Conservation (phyloP, 345 rosid species). For the Xanthoceras sorbifolium region DNA sequence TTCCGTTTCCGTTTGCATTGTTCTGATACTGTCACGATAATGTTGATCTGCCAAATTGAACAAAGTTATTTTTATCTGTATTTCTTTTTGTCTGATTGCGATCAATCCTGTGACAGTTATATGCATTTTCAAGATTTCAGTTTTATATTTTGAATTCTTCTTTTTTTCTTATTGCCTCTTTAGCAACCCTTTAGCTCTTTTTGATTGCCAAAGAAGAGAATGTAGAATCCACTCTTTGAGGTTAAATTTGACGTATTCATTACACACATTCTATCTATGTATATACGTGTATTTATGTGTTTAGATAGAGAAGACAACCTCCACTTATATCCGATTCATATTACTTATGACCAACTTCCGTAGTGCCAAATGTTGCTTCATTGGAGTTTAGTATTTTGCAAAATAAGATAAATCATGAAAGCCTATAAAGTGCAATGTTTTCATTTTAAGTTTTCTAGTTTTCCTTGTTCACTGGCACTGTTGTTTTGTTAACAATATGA, state of each 20-base stretch:
- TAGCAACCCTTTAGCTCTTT: not conserved
- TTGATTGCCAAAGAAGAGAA: not conserved
- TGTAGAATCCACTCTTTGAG: not conserved
- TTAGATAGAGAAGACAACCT: too few species aligned
- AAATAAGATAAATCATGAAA: not conserved
- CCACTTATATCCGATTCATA: too few species aligned
- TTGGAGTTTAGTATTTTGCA: not conserved
- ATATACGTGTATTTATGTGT: too few species aligned
- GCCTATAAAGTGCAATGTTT: not conserved
- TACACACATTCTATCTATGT: too few species aligned
- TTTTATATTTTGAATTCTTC: not conserved
- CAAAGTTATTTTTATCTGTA: not conserved
- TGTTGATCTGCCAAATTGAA: too few species aligned
- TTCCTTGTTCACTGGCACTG: not conserved
- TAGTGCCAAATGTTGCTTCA: not conserved
- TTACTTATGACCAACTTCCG: not conserved
- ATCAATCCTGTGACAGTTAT: not conserved
- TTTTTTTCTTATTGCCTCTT: not conserved
- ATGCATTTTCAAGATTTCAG: not conserved
- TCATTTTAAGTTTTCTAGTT: not conserved
- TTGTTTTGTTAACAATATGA: conserved; percentile 14
- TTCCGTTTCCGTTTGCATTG: too few species aligned
- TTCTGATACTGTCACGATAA: too few species aligned
- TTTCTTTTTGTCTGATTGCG: not conserved
- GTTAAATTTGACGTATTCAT: not conserved